Evolutionary conservation across 2,329 filamentous ascomycete species (phyloP).

Genomic region (Claviceps cyperi): DNA sequence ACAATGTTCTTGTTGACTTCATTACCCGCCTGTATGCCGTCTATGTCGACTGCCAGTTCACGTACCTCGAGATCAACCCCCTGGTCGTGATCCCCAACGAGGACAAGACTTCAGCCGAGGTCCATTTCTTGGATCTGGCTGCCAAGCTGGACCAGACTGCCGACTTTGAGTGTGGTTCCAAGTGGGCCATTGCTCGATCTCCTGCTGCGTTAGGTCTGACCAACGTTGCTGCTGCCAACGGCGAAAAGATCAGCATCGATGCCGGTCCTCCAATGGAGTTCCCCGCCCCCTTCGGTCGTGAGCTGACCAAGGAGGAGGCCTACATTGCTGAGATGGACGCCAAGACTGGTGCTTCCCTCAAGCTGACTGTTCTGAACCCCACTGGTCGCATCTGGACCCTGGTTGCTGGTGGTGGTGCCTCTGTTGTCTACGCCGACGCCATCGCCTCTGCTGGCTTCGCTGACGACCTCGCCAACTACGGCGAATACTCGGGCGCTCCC

Average conservation of each 20-base stretch:
- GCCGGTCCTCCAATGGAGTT: constrained; percentile 97
- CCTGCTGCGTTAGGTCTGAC: constrained; percentile 78
- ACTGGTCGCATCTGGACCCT: constrained; percentile 93
- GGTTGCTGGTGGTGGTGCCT: constrained; percentile 97
- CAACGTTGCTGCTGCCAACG: constrained; percentile 43
- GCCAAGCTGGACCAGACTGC: constrained; percentile 98
- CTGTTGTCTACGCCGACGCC: constrained; percentile 96
- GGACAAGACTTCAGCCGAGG: constrained; percentile 78
- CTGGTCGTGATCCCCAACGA: constrained; percentile 94
- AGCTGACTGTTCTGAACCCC: constrained; percentile 90
- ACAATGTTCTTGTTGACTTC: constrained; percentile 98
- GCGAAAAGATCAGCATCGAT: constrained; percentile 78
- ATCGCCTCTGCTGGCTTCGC: constrained; percentile 95
- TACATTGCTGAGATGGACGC: constrained; percentile 98
- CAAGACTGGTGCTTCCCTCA: constrained; percentile 97
- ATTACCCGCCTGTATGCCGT: constrained; percentile 96
- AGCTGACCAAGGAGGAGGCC: constrained; percentile 96
- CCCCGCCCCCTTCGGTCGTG: constrained; percentile 95
- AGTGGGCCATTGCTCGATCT: constrained; percentile 94
- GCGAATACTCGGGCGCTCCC: constrained; percentile 97
- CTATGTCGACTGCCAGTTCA: constrained; percentile 99
- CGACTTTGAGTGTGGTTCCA: constrained; percentile 97
- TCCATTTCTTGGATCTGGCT: constrained; percentile 96
- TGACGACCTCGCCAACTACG: constrained; percentile 95
- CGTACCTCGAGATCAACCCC: constrained; percentile 99